Base-by-base conservation (phyloP, 2,329 filamentous ascomycete genomes). In the Alternaria ventricosa region DNA sequence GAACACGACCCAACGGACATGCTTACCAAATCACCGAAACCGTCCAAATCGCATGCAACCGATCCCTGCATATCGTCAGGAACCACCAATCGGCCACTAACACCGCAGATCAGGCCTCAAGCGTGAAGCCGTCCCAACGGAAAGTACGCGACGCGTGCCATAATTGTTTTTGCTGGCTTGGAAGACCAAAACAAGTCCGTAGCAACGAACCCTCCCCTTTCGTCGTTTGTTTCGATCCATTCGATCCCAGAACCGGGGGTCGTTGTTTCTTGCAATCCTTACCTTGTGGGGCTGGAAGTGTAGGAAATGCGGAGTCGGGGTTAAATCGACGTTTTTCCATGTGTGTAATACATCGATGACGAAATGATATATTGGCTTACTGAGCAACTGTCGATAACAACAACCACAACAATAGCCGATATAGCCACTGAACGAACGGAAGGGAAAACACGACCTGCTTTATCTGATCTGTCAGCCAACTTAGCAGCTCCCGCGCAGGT, bases 131-230 rank as follows among this genome's bases (percentile, higher is more conserved):
- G 49, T 53, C 49, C 49, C 49, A 53, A 53, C 49, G 49, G n/a
- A 53, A 53, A 10, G 13, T 9, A 36, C 28, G 49, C 49, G 49
- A 36, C 49, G 28, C 49, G 49, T 13, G 49, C 30, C 49, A 53
- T 53, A 12, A 53, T 53, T 53, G 49, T 41, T 53, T 53, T 53
- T 53, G 12, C 28, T 25, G 12, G 28, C 49, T n/a, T 28, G 36
- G 28, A 53, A 41, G 49, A 53, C 49, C 49, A 53, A 53, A 53
- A 53, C 30, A 53, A 53, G 49, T 41, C 49, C 28, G 36, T 33
- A 53, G 30, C 49, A 53, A 36, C 49, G 49, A 36, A 36, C 20
- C 30, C 20, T 23, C 33, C 18, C 22, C 28, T 15, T 36, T 53
- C 49, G n/a, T 41, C 28, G 49, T 23, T n/a, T 41, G 36, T 41